Base-by-base conservation (phyloP, 2,329 filamentous ascomycete species). In the Dactylonectria macrodidyma region DNA sequence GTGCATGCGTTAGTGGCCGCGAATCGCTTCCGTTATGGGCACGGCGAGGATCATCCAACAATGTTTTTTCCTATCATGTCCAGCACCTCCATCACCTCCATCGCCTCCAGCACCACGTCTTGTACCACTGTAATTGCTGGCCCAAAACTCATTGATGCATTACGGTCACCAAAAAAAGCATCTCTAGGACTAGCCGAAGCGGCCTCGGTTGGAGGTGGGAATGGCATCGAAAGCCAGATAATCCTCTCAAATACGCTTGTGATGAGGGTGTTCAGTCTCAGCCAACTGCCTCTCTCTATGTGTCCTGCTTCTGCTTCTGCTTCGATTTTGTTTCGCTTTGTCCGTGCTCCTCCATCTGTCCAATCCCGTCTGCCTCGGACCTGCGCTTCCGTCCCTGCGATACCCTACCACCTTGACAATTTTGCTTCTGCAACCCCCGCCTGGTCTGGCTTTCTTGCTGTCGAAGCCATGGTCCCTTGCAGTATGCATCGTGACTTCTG, bases 1-100 rank as follows among this genome's bases (percentile, higher is more conserved):
- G 73, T 75, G 73, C 73, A 73, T 76, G 73, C 73, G 76, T 73
- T 65, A 61, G 65, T 59, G 61, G 61, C 69, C 51, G 66, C 44
- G 16, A 63, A 63, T 52, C 63, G 56, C 65, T 51, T 68, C 69
- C 51, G 11, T 33, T 16, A 19, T 58, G 70, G 68, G 65, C 59
- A 58, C 67, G 38, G 34, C 61, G 24, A 41, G 41, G 62, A 44
- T 58, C 65, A 65, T 74, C 61, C 50, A 69, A 73, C 52, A 56
- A 51, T 51, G 64, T 36, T n/a, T 12, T 12, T 55, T 62, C 52
- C 61, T 51, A 44, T 59, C 58, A 56, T 51, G 22, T 38, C 57
- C 36, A 24, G 34, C 41, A 44, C 41, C 14, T 19, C 14, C 26
- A 30, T 4, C 26, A 30, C 26, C 7, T 30, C 7, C 26, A 30